Conservation (phyloP, 208 protist genomes). For the Leishmania major region DNA sequence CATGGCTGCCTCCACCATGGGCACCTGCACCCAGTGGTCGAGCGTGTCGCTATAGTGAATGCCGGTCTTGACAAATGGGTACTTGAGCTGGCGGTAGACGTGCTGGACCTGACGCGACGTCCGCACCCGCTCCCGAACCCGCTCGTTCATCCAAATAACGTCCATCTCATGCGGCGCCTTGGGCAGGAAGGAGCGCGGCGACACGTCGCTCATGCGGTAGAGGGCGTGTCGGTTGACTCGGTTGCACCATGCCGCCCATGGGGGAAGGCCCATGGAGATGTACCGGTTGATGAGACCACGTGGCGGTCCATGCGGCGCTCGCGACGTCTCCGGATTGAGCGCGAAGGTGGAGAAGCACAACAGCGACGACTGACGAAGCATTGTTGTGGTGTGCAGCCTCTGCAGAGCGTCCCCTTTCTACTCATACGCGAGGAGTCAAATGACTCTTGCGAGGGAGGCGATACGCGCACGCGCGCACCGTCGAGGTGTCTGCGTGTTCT, state of each 20-base stretch:
- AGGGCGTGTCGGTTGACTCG: slow-evolving; percentile 80
- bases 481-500: background rate
- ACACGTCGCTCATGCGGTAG: slow-evolving; percentile 88
- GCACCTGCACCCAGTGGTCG: slow-evolving; percentile 92
- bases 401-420: background rate
- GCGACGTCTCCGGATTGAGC: slow-evolving; percentile 83
- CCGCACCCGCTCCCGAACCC: slow-evolving; percentile 86
- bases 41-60: slow-evolving; percentile 89
- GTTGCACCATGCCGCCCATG: slow-evolving; percentile 92
- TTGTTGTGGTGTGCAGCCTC: background rate
- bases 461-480: background rate
- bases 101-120: slow-evolving; percentile 88
- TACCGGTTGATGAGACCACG: slow-evolving; percentile 90
- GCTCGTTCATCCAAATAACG: slow-evolving; percentile 92
- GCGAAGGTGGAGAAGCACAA: slow-evolving; percentile 80
- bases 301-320: slow-evolving; percentile 77
- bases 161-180: slow-evolving; percentile 89
- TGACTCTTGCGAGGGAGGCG: background rate
- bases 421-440: background rate
- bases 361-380: slow-evolving; percentile 35
- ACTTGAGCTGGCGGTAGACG: slow-evolving; percentile 90
- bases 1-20: slow-evolving; percentile 90
- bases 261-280: slow-evolving; percentile 88
- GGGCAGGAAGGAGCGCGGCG: slow-evolving; percentile 72
- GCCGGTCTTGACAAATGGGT: slow-evolving; percentile 88